Percentiles rank a stretch among this genome's conserved stretches.
These are phyloP conservation scores for Vaccinium vitisidaea DNA, from an alignment of 148 eudicot genomes.

Conservation along the genomic window DNA sequence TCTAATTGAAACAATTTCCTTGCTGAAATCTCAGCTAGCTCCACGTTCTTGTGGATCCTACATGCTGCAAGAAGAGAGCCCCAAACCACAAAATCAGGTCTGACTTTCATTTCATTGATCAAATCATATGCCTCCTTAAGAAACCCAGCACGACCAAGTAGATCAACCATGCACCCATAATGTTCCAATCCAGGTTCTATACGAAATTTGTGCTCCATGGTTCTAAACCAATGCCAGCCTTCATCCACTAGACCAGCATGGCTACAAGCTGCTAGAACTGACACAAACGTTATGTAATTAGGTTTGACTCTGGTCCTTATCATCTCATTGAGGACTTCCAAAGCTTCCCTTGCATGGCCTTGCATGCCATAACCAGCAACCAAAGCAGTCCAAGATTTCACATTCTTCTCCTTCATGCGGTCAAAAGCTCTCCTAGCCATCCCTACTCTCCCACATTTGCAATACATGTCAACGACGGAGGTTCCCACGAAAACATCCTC, in stretches of 20 bases:
- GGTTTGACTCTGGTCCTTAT: conserved; percentile 47
- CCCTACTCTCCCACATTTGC: conserved; percentile 64
- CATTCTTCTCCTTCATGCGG: conserved; percentile 56
- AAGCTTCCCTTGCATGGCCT: conserved; percentile 55
- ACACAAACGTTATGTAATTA: conserved; percentile 56
- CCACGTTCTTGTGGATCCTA: conserved; percentile 64
- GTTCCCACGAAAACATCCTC: conserved; percentile 62
- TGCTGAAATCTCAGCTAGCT: conserved; percentile 62
- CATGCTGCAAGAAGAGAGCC: conserved; percentile 68
- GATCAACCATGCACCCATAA: conserved; percentile 75
- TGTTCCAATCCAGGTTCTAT: conserved; percentile 61
- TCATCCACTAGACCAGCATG: conserved; percentile 73
- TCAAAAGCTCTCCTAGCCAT: conserved; percentile 61
- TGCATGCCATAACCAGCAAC: conserved; percentile 73
- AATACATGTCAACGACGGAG: conserved; percentile 66
- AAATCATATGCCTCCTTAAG: conserved; percentile 48
- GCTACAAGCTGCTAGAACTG: conserved; percentile 71
- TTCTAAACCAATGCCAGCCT: conserved; percentile 52
- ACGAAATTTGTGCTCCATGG: conserved; percentile 46
- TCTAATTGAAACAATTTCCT: conserved; percentile 53
- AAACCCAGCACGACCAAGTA: conserved; percentile 58
- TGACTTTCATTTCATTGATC: conserved; percentile 53
- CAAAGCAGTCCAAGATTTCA: conserved; percentile 68
- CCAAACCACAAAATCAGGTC: conserved; percentile 68
- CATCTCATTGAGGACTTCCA: conserved; percentile 60